Percentiles rank a stretch among this genome's conserved stretches.
Conservation (phyloP, 345 rosid genomes). For the Populus simonii region DNA sequence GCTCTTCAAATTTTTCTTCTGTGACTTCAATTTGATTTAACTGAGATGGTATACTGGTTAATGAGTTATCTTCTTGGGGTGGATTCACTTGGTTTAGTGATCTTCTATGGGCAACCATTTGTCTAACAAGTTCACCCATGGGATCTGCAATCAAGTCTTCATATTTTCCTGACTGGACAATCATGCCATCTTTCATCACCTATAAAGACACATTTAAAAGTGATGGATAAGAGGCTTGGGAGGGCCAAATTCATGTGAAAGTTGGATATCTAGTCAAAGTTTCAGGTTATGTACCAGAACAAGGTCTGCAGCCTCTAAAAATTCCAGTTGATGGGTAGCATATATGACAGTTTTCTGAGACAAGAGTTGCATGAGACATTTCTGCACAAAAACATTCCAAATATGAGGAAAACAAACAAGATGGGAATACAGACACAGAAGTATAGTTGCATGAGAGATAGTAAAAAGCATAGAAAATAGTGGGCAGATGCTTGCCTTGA, state of each 20-base stretch:
- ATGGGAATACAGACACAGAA: background rate
- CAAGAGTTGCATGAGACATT: constrained; percentile 47
- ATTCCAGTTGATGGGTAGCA: constrained; percentile 62
- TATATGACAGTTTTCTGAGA: constrained; percentile 52
- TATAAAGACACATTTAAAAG: background rate
- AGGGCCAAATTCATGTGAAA: background rate
- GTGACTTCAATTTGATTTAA: background rate
- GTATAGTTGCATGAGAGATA: background rate
- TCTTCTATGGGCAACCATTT: background rate
- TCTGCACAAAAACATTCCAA: constrained; percentile 29
- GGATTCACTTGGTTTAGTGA: background rate
- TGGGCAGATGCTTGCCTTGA: background rate
- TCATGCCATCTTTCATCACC: background rate
- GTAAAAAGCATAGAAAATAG: background rate
- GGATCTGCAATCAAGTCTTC: background rate
- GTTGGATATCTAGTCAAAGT: background rate
- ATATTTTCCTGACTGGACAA: background rate
- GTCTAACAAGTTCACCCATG: background rate
- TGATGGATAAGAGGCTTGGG: constrained; percentile 1
- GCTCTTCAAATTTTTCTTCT: background rate
- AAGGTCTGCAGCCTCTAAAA: constrained; percentile 51
- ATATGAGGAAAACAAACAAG: background rate
- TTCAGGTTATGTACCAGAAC: constrained; percentile 6
- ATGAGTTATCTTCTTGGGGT: background rate
- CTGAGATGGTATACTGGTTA: background rate